Evolutionary conservation across 2,329 filamentous ascomycete genomes (phyloP).

Genomic region (Thielaviopsis populi): DNA sequence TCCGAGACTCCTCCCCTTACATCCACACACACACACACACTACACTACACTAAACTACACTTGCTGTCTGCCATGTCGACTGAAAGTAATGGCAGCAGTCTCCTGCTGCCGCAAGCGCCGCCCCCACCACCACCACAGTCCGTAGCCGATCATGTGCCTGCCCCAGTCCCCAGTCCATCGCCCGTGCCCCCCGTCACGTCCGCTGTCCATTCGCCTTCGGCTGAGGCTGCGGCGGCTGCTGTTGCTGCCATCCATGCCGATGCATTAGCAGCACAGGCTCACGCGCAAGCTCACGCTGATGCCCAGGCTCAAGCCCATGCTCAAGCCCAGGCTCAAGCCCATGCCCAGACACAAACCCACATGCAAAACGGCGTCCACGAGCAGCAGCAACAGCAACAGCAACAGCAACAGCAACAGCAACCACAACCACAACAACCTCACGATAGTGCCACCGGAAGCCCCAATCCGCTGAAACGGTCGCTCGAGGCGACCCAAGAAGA

Average conservation of each 20-base stretch:
- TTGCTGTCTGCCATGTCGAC: slow-evolving; percentile 33
- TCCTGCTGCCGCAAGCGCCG: slow-evolving; percentile 28
- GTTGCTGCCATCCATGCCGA: slow-evolving; percentile 26
- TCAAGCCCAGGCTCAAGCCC: not conserved
- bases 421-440: slow-evolving; percentile 2
- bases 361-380: slow-evolving; percentile 2
- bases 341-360: not conserved
- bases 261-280: slow-evolving; percentile 26
- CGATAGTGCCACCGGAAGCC: slow-evolving; percentile 23
- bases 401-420: not conserved
- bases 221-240: slow-evolving; percentile 13
- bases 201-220: slow-evolving; percentile 21
- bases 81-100: slow-evolving; percentile 22
- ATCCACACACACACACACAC: too few relatives aligned
- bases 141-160: not conserved
- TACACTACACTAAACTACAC: too few relatives aligned
- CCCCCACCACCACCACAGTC: slow-evolving; percentile 36
- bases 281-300: slow-evolving; percentile 14
- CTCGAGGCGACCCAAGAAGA: slow-evolving; percentile 23
- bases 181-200: slow-evolving; percentile 24
- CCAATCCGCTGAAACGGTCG: slow-evolving; percentile 29
- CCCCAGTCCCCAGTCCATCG: not conserved
- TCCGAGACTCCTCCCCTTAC: too few relatives aligned
- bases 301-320: not conserved
- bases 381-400: not conserved